phyloP scores from a whole-genome alignment of 306 rosid genomes.

The Dryas alaskensis region DNA sequence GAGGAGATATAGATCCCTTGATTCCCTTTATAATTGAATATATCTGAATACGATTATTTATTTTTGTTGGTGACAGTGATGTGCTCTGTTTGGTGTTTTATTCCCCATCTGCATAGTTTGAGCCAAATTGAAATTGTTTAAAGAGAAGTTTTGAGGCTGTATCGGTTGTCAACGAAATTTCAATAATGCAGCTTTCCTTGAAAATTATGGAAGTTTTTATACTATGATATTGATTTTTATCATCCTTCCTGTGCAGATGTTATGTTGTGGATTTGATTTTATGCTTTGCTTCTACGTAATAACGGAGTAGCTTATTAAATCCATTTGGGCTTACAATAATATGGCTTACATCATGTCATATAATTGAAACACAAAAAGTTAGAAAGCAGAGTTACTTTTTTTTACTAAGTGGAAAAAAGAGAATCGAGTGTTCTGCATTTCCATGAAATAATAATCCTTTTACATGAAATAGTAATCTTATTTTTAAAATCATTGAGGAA shows the following conservation, averaged over 20 bases:
- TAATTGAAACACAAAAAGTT: too few species aligned
- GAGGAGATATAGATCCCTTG: slow-evolving; percentile 27
- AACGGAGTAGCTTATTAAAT: too few species aligned
- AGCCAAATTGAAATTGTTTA: slow-evolving; percentile 16
- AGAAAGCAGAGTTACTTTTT: too few species aligned
- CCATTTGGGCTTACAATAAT: too few species aligned
- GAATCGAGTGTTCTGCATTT: too few species aligned
- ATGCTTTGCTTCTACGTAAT: background rate
- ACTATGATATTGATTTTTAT: background rate
- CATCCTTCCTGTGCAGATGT: background rate
- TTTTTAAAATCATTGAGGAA: too few species aligned
- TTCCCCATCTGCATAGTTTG: slow-evolving; percentile 17
- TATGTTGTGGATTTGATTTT: background rate
- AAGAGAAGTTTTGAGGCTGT: background rate
- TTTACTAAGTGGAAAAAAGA: too few species aligned
- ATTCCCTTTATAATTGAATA: slow-evolving; percentile 19
- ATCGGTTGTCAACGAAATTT: slow-evolving; percentile 2
- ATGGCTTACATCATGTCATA: too few species aligned
- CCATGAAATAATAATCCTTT: too few species aligned
- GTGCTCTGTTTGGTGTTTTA: slow-evolving; percentile 12
- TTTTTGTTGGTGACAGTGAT: slow-evolving; percentile 21
- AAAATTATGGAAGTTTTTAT: background rate
- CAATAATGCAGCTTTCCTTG: background rate
- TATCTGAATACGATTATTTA: slow-evolving; percentile 25
- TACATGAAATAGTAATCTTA: too few species aligned